Base-by-base conservation (phyloP, 2,329 filamentous ascomycete species). In the Fusarium protoensiforme region DNA sequence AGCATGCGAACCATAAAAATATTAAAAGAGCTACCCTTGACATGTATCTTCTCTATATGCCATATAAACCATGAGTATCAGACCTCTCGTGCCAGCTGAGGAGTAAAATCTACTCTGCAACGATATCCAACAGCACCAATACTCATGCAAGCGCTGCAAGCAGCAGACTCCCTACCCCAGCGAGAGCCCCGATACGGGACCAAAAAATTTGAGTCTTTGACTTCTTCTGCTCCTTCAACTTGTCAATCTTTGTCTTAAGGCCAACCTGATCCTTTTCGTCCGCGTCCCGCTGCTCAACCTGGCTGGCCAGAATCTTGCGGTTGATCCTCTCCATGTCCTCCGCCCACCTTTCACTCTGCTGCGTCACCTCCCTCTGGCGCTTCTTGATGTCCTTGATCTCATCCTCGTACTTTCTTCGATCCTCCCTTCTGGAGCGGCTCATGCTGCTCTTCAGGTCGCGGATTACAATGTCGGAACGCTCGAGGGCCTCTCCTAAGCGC, bases 11-110 rank as follows among this genome's bases (percentile, higher is more conserved):
- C n/a, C 10, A 20, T 41, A 10, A 10, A 41, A 2, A 6, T 41
- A 13, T 41, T 5, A 41, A 38, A 38, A 9, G 16, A 20, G 9
- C 18, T 39, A 3, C 35, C 4, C 14, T 18, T 18, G 8, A 11
- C 8, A 5, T 39, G 9, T 3, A 39, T 20, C 10, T 20, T 41
- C n/a, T 41, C 38, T 20, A 46, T 24, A 2, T 24, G 2, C 13
- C 14, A 24, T 14, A 9, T 16, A 16, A 46, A 10, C 4, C 4
- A 10, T 9, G 1, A 11, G 0, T 27, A 27, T 10, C 22, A 24
- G 0, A 4, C 3, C 20, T 46, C 5, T 22, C 2, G 14, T 6
- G 2, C 7, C 5, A 46, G 14, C 9, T 10, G 1, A 27, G 22
- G 9, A 18, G 7, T 18, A 16, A 24, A 10, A 6, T 46, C 20